These are phyloP conservation scores for Perkinsus olseni DNA, from an alignment of 169 alveolate genomes.

Conservation along the genomic window DNA sequence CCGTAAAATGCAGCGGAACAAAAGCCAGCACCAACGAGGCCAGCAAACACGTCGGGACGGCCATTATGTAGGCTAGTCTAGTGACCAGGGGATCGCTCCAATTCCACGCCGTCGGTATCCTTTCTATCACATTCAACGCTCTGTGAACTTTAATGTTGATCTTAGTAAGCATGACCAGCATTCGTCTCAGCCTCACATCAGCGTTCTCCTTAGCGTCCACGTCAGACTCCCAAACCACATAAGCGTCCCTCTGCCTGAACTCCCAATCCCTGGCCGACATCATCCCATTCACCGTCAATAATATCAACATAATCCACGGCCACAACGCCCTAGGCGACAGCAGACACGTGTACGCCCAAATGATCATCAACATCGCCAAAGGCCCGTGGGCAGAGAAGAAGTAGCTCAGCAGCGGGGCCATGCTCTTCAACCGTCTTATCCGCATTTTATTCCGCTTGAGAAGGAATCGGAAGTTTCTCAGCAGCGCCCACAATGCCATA, in stretches of 20 bases:
- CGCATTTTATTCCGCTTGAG: neutral
- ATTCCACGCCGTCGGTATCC: neutral
- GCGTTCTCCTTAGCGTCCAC: neutral
- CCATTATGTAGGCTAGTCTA: neutral
- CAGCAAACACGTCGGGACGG: neutral
- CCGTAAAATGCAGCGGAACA: neutral
- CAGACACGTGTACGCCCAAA: neutral
- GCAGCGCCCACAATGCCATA: neutral
- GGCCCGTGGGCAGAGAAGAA: neutral
- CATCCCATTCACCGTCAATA: neutral
- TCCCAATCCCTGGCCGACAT: neutral
- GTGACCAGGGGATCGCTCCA: neutral
- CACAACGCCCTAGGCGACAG: neutral
- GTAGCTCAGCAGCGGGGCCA: neutral
- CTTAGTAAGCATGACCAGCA: neutral
- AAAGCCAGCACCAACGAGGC: neutral
- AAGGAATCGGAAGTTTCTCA: neutral
- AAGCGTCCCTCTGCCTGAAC: neutral
- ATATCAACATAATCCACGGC: neutral
- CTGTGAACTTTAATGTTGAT: neutral
- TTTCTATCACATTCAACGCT: neutral
- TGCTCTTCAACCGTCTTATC: neutral
- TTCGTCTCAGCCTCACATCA: neutral
- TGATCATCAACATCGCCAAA: neutral
- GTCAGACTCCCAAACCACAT: neutral